These are phyloP conservation scores for Dothiorella sarmentorum DNA, from an alignment of 2,329 filamentous ascomycete genomes.

Conservation along the genomic window DNA sequence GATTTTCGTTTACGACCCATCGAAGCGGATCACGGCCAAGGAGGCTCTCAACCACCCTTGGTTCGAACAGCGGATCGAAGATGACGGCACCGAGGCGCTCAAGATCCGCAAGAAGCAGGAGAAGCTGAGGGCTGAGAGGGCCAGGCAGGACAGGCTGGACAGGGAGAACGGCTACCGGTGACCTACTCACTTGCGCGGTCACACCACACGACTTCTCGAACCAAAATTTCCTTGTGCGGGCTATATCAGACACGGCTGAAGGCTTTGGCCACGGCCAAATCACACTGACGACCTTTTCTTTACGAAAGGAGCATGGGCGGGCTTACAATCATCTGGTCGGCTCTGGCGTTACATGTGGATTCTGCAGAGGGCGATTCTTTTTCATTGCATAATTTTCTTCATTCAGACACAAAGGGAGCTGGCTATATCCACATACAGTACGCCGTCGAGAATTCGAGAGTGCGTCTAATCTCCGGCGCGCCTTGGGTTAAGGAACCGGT, in stretches of 20 bases:
- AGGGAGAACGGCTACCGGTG: slow-evolving; percentile 11
- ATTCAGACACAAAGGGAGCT: slow-evolving; percentile 14
- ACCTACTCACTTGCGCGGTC: not conserved
- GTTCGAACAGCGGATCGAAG: slow-evolving; percentile 62
- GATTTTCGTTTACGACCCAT: slow-evolving; percentile 66
- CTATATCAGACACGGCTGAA: not conserved
- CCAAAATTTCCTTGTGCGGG: slow-evolving; percentile 10
- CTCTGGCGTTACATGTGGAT: slow-evolving; percentile 11
- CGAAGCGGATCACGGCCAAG: slow-evolving; percentile 61
- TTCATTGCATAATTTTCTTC: slow-evolving; percentile 14
- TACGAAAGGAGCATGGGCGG: slow-evolving; percentile 18
- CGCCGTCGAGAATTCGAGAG: slow-evolving; percentile 14
- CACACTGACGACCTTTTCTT: slow-evolving; percentile 15
- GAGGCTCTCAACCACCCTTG: slow-evolving; percentile 63
- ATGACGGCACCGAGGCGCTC: slow-evolving; percentile 63
- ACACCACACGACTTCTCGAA: slow-evolving; percentile 3
- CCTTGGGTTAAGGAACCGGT: slow-evolving; percentile 12
- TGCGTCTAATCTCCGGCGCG: slow-evolving; percentile 13
- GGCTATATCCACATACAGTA: slow-evolving; percentile 15
- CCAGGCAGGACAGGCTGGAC: slow-evolving; percentile 5
- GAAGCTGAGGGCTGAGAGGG: slow-evolving; percentile 22
- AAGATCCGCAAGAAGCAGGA: slow-evolving; percentile 51
- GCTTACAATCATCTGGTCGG: slow-evolving; percentile 10
- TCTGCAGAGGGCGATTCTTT: not conserved
- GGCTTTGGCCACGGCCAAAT: slow-evolving; percentile 1